Percentiles rank a stretch among this genome's conserved stretches.
Evolutionary conservation across 345 rosid species (phyloP).

Genomic region (Conringia planisiliqua): DNA sequence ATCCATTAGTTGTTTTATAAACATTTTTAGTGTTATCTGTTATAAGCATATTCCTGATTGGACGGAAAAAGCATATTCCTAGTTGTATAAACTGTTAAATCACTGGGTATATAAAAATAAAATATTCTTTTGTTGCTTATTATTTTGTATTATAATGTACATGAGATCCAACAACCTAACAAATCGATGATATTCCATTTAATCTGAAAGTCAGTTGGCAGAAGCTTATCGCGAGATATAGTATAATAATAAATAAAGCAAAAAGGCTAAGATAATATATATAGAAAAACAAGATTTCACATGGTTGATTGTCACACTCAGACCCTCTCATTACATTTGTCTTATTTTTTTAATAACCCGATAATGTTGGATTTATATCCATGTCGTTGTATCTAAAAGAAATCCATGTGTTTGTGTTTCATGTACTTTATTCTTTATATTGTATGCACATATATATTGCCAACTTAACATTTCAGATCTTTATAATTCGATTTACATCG

Average conservation of each 20-base stretch:
- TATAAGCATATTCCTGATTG: neutral
- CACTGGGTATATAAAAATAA: neutral
- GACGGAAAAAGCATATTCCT: constrained; percentile 12
- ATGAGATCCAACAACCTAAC: constrained; percentile 32
- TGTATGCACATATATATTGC: neutral
- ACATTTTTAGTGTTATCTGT: neutral
- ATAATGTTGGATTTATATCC: constrained; percentile 13
- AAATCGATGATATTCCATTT: constrained; percentile 23
- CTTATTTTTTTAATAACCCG: constrained; percentile 6
- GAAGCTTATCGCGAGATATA: constrained; percentile 21
- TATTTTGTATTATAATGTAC: neutral
- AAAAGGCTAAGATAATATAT: neutral
- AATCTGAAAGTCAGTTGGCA: constrained; percentile 33
- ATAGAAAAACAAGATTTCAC: constrained; percentile 23
- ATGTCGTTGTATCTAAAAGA: constrained; percentile 13
- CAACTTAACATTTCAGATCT: constrained; percentile 5
- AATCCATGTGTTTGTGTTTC: constrained; percentile 29
- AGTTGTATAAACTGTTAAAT: neutral
- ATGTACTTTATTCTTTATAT: neutral
- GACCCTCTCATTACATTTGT: neutral
- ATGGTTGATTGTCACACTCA: constrained; percentile 28
- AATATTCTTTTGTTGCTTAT: neutral
- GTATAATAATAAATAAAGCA: neutral
- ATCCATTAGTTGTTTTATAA: neutral
- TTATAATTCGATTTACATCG: constrained; percentile 1